Evolutionary conservation across 225 moss, liverwort and hornwort species (phyloP).

Genomic region (Anthoceros angustus): DNA sequence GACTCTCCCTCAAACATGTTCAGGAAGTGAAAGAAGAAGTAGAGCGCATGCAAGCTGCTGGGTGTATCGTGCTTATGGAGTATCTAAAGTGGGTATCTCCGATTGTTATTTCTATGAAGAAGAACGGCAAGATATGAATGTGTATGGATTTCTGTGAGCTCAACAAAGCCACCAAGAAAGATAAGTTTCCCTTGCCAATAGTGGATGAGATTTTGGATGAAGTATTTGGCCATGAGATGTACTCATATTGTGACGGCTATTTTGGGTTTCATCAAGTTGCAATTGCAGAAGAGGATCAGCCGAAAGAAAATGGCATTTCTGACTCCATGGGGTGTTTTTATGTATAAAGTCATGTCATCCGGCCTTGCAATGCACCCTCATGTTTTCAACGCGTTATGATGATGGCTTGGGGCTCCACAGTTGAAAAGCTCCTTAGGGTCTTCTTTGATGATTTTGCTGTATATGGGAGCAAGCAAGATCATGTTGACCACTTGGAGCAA

Average conservation of each 20-base stretch:
- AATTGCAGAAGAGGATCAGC: neutral
- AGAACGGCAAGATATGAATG: neutral
- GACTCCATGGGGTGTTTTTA: slow-evolving; percentile 8
- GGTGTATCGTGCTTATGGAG: neutral
- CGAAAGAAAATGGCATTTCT: slow-evolving; percentile 6
- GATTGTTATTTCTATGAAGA: neutral
- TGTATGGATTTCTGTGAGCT: neutral
- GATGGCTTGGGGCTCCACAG: neutral
- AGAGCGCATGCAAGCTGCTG: neutral
- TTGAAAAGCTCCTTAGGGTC: neutral
- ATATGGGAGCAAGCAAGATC: neutral
- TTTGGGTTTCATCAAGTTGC: neutral
- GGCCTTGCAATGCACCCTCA: slow-evolving; percentile 4
- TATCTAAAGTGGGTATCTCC: neutral
- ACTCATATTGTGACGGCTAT: neutral
- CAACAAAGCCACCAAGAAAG: neutral
- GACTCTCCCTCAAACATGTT: neutral
- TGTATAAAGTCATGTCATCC: slow-evolving; percentile 7
- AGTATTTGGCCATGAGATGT: neutral
- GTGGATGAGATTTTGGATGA: neutral
- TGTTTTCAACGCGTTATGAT: slow-evolving; percentile 9
- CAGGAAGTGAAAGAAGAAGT: neutral
- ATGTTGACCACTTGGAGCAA: neutral
- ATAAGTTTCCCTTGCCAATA: neutral
- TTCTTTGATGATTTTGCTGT: neutral